phyloP scores from a whole-genome alignment of 2,329 filamentous ascomycete species.

The Scedosporium dehoogii region DNA sequence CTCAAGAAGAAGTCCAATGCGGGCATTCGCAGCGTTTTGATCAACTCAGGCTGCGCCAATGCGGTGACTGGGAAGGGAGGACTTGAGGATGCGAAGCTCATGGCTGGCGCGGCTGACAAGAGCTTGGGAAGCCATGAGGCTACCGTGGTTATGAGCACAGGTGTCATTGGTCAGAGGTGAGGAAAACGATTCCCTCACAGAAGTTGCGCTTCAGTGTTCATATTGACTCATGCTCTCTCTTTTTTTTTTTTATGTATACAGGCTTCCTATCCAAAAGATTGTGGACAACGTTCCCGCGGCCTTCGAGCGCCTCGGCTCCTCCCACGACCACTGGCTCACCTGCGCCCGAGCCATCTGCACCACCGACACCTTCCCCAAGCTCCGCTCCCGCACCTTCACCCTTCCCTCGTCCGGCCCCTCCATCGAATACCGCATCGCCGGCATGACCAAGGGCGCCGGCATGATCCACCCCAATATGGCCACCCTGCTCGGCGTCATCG shows the following conservation, averaged over 20 bases:
- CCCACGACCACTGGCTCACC: slow-evolving; percentile 78
- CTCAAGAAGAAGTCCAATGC: slow-evolving; percentile 55
- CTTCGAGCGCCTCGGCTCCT: slow-evolving; percentile 57
- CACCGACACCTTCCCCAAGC: slow-evolving; percentile 96
- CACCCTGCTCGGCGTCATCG: slow-evolving; percentile 82
- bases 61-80: slow-evolving; percentile 90
- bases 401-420: slow-evolving; percentile 65
- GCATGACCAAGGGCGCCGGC: slow-evolving; percentile 95
- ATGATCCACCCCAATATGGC: slow-evolving; percentile 99
- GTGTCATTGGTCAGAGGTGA: slow-evolving; percentile 87
- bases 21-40: slow-evolving; percentile 70
- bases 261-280: slow-evolving; percentile 86
- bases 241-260: slow-evolving; percentile 18
- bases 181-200: slow-evolving; percentile 10
- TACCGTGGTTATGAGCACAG: slow-evolving; percentile 97
- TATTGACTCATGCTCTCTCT: not conserved
- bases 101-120: slow-evolving; percentile 72
- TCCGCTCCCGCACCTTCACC: slow-evolving; percentile 73
- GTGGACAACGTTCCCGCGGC: slow-evolving; percentile 70
- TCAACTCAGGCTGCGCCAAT: slow-evolving; percentile 96
- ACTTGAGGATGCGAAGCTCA: slow-evolving; percentile 74
- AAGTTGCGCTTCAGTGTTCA: not conserved
- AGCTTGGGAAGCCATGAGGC: slow-evolving; percentile 35
- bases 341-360: slow-evolving; percentile 92
- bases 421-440: slow-evolving; percentile 73